These are phyloP conservation scores for Allium cepa DNA, from an alignment of 106 monocot species.

Conservation along the genomic window DNA sequence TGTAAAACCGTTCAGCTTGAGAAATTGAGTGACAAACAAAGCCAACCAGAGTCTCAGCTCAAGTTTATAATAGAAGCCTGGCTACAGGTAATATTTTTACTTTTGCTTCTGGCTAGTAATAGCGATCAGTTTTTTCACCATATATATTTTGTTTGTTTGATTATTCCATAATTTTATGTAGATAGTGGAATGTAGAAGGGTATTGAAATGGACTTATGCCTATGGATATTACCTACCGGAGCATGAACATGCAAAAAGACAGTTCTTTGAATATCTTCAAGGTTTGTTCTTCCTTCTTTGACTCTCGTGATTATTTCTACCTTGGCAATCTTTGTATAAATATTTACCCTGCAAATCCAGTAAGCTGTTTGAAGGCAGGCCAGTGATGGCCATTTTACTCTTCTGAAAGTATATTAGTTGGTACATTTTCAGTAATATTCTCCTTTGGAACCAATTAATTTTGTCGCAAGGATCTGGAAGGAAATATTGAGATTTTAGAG, in stretches of 20 bases:
- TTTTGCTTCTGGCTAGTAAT: neutral
- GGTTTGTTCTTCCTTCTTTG: constrained; percentile 28
- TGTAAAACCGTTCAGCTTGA: constrained; percentile 33
- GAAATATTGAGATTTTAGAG: no score
- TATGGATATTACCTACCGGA: constrained; percentile 98
- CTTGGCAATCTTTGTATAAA: neutral
- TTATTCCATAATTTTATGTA: constrained; percentile 16
- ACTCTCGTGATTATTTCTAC: neutral
- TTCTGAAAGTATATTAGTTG: no score
- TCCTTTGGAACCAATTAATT: no score
- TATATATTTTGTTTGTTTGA: neutral
- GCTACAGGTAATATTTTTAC: constrained; percentile 39
- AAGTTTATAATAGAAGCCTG: constrained; percentile 74
- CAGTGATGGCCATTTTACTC: no score
- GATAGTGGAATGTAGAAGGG: constrained; percentile 96
- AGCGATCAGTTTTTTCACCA: neutral
- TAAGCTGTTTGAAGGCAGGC: no score
- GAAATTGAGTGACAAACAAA: constrained; percentile 56
- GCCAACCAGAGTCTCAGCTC: constrained; percentile 69
- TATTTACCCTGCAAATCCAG: neutral
- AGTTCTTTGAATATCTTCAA: constrained; percentile 98
- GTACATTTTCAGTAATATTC: no score
- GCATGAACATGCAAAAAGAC: constrained; percentile 81
- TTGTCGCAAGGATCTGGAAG: no score
- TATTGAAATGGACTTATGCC: constrained; percentile 97